phyloP scores from a whole-genome alignment of 345 rosid genomes.

The Sapria himalayana region DNA sequence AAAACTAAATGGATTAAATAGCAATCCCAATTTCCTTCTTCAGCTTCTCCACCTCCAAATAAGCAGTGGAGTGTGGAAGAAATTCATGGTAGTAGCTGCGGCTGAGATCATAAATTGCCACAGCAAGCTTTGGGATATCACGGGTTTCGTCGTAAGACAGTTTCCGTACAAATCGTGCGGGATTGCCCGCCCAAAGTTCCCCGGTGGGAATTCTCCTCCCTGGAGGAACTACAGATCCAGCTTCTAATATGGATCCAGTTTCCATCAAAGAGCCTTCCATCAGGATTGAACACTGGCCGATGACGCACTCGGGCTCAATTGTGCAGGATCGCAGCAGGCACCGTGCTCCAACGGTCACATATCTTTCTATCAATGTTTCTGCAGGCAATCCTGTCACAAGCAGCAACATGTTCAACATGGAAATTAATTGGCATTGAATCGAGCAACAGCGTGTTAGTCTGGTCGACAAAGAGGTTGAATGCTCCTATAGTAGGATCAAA shows the following conservation, averaged over 20 bases:
- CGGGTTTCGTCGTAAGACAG: slow-evolving; percentile 77
- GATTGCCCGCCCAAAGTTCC: slow-evolving; percentile 98
- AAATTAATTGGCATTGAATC: too few relatives aligned
- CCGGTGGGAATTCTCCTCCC: slow-evolving; percentile 92
- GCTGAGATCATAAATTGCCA: slow-evolving; percentile 75
- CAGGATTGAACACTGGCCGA: slow-evolving; percentile 89
- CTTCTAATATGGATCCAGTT: slow-evolving; percentile 79
- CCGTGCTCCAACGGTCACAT: slow-evolving; percentile 75
- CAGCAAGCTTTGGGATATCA: slow-evolving; percentile 93
- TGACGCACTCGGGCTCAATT: slow-evolving; percentile 93
- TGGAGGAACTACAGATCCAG: slow-evolving; percentile 88
- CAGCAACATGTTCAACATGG: too few relatives aligned
- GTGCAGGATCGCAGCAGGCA: slow-evolving; percentile 76
- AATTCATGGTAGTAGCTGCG: slow-evolving; percentile 56
- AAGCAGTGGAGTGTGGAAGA: slow-evolving; percentile 77
- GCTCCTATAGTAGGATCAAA: too few relatives aligned
- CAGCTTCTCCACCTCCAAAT: slow-evolving; percentile 88
- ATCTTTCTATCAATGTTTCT: slow-evolving; percentile 65
- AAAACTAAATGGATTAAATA: slow-evolving; percentile 22
- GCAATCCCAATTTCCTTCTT: slow-evolving; percentile 55
- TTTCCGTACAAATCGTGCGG: slow-evolving; percentile 66
- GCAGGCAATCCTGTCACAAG: slow-evolving; percentile 81
- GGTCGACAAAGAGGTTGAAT: too few relatives aligned
- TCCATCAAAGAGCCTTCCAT: slow-evolving; percentile 97
- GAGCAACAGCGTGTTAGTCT: too few relatives aligned